Base-by-base conservation (phyloP, 352 stramenopile genomes). In the Pythium biforme region DNA sequence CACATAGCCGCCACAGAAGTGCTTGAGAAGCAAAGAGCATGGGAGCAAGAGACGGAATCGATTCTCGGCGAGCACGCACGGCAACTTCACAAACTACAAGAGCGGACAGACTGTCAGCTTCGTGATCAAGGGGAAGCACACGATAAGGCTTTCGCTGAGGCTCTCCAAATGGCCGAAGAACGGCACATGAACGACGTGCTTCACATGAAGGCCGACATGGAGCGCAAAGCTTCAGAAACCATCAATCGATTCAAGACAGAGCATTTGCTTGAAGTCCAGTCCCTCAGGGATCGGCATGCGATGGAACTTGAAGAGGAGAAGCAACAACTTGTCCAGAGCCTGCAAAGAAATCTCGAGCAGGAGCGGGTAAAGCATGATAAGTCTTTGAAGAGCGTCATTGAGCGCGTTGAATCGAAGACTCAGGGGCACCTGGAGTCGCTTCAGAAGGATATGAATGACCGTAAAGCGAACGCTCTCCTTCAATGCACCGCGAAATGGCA, bases 401-500 rank as follows among this genome's bases (percentile, higher is more conserved):
- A 64, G 4, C 58, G 72, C 14, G 52, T 69, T 1, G 78, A 88
- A 31, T n/a, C 43, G 1, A 78, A 75, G 43, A 73, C 70, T 0
- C 70, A 77, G 39, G 15, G 55, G 2, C 67, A 81, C 29, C 26
- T 89, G 2, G 69, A 72, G 3, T 51, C 53, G 0, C 49, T 88
- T n/a, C 76, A 89, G 41, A 77, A 84, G 34, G 82, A 89, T 14
- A 76, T 88, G 69, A 87, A 75, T 26, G 76, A 89, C 9, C 69
- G 78, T 1, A 89, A 88, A 57, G 76, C 72, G 0, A 66, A 73
- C 15, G 77, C 82, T 1, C 57, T 91, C 0, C 63, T 91, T n/a
- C 74, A 91, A 33, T 84, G 72, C 17, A 89, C 82, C 0, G 73
- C 71, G 0, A 91, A 91, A 49, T 91, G 82, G 79, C 82, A 92